Evolutionary conservation across 768 basidiomycete genomes (phyloP).

Genomic region (Holtermannia corniformis): DNA sequence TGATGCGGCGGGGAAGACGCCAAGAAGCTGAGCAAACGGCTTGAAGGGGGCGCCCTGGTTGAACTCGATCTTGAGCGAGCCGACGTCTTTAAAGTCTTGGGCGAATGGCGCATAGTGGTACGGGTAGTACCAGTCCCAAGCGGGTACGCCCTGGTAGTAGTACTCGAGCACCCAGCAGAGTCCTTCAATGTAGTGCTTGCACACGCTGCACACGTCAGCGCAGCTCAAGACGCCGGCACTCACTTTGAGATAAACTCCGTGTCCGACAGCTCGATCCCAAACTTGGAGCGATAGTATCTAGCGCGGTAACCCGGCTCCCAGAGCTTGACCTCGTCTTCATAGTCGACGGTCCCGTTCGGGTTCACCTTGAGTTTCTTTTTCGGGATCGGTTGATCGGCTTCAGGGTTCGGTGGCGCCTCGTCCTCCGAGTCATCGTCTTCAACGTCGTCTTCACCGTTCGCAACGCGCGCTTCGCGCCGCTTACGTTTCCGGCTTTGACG

Average conservation of each 20-base stretch:
- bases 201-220: conserved; percentile 5
- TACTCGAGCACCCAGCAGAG: conserved; percentile 92
- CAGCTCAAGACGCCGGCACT: conserved; percentile 27
- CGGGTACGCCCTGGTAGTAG: conserved; percentile 92
- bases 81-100: conserved; percentile 75
- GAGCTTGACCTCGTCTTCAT: conserved; percentile 81
- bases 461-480: background rate
- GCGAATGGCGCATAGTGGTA: conserved; percentile 98
- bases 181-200: conserved; percentile 92
- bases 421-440: conserved; percentile 39
- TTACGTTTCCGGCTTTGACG: conserved; percentile 5
- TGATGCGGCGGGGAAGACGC: conserved; percentile 86
- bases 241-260: conserved; percentile 63
- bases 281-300: conserved; percentile 90
- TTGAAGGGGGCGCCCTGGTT: conserved; percentile 78
- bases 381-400: conserved; percentile 40
- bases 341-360: conserved; percentile 84
- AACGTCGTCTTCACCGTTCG: conserved; percentile 24
- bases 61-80: conserved; percentile 69
- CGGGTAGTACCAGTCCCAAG: conserved; percentile 99
- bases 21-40: conserved; percentile 96
- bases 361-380: conserved; percentile 63
- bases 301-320: conserved; percentile 96
- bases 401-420: conserved; percentile 36
- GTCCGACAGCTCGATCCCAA: conserved; percentile 65